Evolutionary conservation across 2,329 filamentous ascomycete genomes (phyloP).

Genomic region (Aspergillus awamori): DNA sequence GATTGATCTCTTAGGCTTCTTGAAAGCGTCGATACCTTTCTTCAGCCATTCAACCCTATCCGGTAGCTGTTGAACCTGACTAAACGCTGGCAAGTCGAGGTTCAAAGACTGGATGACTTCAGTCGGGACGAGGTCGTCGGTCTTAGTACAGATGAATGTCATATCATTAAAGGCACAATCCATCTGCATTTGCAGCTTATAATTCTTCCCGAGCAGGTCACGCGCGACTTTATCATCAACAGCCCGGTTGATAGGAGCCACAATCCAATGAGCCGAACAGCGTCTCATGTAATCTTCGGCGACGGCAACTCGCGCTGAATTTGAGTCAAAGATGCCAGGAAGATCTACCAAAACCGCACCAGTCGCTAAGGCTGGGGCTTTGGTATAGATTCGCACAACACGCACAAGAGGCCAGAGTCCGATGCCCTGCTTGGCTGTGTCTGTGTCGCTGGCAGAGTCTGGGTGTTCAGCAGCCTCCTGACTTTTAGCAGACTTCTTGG

Average conservation of each 20-base stretch:
- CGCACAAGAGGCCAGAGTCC: constrained; percentile 47
- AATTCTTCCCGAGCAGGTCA: constrained; percentile 58
- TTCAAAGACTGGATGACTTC: constrained; percentile 49
- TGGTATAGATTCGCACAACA: constrained; percentile 16
- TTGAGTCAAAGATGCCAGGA: constrained; percentile 17
- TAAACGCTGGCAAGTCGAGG: constrained; percentile 27
- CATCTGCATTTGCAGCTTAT: constrained; percentile 62
- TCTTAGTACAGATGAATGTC: constrained; percentile 66
- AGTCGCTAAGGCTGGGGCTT: constrained; percentile 12
- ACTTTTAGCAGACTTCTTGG: constrained; percentile 51
- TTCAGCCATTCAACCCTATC: background rate
- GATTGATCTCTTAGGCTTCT: background rate
- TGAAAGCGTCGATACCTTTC: background rate
- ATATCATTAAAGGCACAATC: constrained; percentile 58
- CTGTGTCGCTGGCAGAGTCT: background rate
- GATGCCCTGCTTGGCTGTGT: constrained; percentile 23
- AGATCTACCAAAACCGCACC: constrained; percentile 17
- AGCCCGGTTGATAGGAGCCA: constrained; percentile 54
- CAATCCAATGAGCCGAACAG: constrained; percentile 19
- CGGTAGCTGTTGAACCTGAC: background rate
- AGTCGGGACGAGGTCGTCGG: constrained; percentile 60
- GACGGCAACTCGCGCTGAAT: constrained; percentile 14
- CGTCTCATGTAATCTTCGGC: constrained; percentile 16
- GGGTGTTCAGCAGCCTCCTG: background rate
- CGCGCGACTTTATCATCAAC: constrained; percentile 64